Evolutionary conservation across 1,139 yeast species (phyloP).

Genomic region (Candida albicans): DNA sequence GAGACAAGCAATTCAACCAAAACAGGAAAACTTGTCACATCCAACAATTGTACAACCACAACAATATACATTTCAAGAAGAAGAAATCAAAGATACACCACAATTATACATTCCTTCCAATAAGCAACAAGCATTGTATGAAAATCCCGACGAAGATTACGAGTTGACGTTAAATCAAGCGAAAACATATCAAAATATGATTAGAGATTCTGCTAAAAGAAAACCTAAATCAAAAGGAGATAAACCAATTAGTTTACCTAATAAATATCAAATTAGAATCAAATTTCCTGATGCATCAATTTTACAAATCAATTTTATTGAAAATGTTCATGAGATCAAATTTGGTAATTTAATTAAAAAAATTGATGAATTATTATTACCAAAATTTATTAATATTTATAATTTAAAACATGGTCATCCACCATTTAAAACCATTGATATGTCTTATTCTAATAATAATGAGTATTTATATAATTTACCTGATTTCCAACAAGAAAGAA

Average conservation of each 20-base stretch:
- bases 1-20: neutral
- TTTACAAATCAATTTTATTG: slow-evolving; percentile 47
- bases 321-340: slow-evolving; percentile 28
- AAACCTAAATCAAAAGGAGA: slow-evolving; percentile 18
- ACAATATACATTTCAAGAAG: slow-evolving; percentile 9
- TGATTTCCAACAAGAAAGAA: slow-evolving; percentile 33
- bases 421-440: slow-evolving; percentile 41
- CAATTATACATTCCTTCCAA: slow-evolving; percentile 25
- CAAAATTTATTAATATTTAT: slow-evolving; percentile 36
- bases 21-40: neutral
- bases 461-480: slow-evolving; percentile 33
- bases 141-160: slow-evolving; percentile 49
- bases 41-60: neutral
- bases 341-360: slow-evolving; percentile 44
- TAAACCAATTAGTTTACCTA: slow-evolving; percentile 17
- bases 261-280: slow-evolving; percentile 41
- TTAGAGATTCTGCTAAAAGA: slow-evolving; percentile 37
- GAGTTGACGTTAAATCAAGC: slow-evolving; percentile 56
- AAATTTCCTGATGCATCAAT: slow-evolving; percentile 55
- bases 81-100: slow-evolving; percentile 17
- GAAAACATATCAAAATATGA: slow-evolving; percentile 48
- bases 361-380: slow-evolving; percentile 37
- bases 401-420: slow-evolving; percentile 39
- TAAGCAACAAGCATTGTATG: slow-evolving; percentile 21
- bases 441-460: slow-evolving; percentile 32